phyloP scores from a whole-genome alignment of 2,329 filamentous ascomycete genomes.

The Aotearoamyces nothofagi region DNA sequence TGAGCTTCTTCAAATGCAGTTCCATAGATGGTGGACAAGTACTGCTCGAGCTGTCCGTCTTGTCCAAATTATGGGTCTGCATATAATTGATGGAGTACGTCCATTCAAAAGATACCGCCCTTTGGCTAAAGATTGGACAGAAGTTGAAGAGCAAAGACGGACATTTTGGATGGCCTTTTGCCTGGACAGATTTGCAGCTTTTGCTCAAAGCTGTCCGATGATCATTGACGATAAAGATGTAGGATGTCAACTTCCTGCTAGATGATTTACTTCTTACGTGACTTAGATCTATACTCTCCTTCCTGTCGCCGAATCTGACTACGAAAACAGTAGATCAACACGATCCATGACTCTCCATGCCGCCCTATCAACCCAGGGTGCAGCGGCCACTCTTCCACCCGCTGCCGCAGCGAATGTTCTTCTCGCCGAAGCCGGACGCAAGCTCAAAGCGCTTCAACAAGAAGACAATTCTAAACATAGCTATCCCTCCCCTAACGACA shows the following conservation, averaged over 20 bases:
- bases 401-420: not conserved
- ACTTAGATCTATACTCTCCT: not conserved
- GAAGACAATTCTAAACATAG: not conserved
- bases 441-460: not conserved
- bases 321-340: not conserved
- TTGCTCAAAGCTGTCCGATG: constrained; percentile 92
- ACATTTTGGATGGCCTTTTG: constrained; percentile 90
- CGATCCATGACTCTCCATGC: not conserved
- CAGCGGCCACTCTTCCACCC: not conserved
- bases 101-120: constrained; percentile 77
- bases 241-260: not conserved
- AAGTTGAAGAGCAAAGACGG: constrained; percentile 71
- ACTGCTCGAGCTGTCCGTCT: constrained; percentile 62
- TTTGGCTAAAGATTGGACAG: constrained; percentile 77
- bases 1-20: constrained; percentile 92
- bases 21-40: constrained; percentile 83
- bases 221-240: constrained; percentile 79
- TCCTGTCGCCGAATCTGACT: not conserved
- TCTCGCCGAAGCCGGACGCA: not conserved
- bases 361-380: not conserved
- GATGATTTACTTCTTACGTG: not conserved
- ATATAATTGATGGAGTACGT: constrained; percentile 64
- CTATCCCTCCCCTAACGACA: not conserved
- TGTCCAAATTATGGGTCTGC: constrained; percentile 77
- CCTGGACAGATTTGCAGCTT: constrained; percentile 76